Conservation (phyloP, 495 filamentous ascomycete genomes). For the Xylaria scruposa region DNA sequence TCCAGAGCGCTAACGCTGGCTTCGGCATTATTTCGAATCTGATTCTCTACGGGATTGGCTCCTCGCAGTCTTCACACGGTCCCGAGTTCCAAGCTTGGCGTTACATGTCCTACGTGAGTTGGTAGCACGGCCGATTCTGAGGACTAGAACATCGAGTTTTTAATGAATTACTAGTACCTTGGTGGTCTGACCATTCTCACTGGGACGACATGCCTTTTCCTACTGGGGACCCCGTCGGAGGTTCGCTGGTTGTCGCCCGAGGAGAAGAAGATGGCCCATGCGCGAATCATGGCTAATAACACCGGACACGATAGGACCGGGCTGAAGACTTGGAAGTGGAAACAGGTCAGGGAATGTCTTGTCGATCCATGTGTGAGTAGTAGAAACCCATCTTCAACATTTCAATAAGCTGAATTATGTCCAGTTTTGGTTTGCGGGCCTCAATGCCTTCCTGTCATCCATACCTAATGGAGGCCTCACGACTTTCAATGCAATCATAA, state of each 20-base stretch:
- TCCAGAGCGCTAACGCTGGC: slow-evolving; percentile 51
- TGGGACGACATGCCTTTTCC: slow-evolving; percentile 41
- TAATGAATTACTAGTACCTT: slow-evolving; percentile 35
- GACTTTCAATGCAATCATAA: slow-evolving; percentile 56
- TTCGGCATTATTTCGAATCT: slow-evolving; percentile 48
- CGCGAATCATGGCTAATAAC: slow-evolving; percentile 43
- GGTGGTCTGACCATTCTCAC: slow-evolving; percentile 41
- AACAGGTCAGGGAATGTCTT: slow-evolving; percentile 44
- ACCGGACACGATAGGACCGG: slow-evolving; percentile 42
- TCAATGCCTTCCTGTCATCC: slow-evolving; percentile 55
- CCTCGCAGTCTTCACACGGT: slow-evolving; percentile 34
- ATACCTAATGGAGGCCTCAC: slow-evolving; percentile 60
- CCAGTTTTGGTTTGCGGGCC: slow-evolving; percentile 50
- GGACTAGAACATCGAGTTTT: not conserved
- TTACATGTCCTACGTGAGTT: slow-evolving; percentile 42
- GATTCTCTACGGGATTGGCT: slow-evolving; percentile 50
- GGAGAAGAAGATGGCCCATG: slow-evolving; percentile 47
- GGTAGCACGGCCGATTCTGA: slow-evolving; percentile 20
- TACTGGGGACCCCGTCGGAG: slow-evolving; percentile 46
- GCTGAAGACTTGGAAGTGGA: slow-evolving; percentile 45
- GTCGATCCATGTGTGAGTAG: slow-evolving; percentile 37
- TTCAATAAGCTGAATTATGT: not conserved
- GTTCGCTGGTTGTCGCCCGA: slow-evolving; percentile 44
- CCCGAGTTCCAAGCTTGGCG: slow-evolving; percentile 46
- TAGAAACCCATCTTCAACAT: not conserved